phyloP scores from a whole-genome alignment of 75 land plant genomes.

The Pseudotsuga menziesii region DNA sequence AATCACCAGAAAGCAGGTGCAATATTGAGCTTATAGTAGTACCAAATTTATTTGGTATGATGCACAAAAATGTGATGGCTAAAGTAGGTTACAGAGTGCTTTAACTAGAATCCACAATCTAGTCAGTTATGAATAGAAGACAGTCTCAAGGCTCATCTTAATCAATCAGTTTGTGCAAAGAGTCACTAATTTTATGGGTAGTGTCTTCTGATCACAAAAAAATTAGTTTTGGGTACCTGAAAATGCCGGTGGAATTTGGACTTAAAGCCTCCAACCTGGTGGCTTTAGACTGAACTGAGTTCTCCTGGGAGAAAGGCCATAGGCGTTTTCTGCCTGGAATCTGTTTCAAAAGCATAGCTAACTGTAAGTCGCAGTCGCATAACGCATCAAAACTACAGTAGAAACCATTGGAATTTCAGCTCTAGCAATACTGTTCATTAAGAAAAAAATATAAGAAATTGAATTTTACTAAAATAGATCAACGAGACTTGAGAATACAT shows the following conservation, averaged over 20 bases:
- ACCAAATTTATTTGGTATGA: too few species aligned
- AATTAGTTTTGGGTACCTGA: conserved; percentile 4
- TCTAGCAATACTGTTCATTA: too few species aligned
- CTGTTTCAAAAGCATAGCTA: conserved; percentile 6
- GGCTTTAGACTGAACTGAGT: neutral
- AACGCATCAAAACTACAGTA: too few species aligned
- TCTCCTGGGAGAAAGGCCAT: conserved; percentile 1
- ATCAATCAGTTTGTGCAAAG: neutral
- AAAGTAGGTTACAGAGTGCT: too few species aligned
- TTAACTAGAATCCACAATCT: neutral
- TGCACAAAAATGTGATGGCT: too few species aligned
- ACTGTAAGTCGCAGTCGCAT: too few species aligned
- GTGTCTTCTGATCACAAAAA: neutral
- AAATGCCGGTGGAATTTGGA: neutral
- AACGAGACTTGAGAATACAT: neutral
- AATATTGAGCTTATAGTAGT: too few species aligned
- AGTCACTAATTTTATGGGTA: neutral
- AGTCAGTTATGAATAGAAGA: neutral
- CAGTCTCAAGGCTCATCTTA: too few species aligned
- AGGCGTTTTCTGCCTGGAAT: conserved; percentile 4
- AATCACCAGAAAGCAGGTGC: too few species aligned
- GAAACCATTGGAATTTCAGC: too few species aligned
- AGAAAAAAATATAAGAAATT: neutral
- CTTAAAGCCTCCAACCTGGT: neutral
- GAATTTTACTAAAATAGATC: neutral